Evolutionary conservation across 2,329 filamentous ascomycete genomes (phyloP).

Genomic region (Bipolaris sorokiniana): DNA sequence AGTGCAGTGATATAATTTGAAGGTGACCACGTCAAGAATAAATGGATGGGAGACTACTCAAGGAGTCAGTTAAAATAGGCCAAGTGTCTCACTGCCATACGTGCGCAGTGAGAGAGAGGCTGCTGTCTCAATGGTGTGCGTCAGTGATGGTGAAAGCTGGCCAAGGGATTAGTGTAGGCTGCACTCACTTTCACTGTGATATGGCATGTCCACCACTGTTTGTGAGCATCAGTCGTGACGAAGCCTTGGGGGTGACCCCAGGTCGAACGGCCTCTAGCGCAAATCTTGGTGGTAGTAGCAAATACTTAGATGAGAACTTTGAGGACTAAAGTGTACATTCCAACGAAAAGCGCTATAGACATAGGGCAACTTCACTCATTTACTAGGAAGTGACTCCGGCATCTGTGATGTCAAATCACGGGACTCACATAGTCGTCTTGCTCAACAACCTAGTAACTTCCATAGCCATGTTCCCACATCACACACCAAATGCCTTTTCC

Average conservation of each 20-base stretch:
- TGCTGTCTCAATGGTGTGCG: conserved; percentile 3
- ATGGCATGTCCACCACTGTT: neutral
- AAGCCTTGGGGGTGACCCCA: too few relatives aligned
- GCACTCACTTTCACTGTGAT: conserved; percentile 14
- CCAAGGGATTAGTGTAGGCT: neutral
- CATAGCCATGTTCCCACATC: neutral
- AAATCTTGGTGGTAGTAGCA: too few relatives aligned
- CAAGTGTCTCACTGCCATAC: neutral
- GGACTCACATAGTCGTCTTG: too few relatives aligned
- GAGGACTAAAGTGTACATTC: neutral
- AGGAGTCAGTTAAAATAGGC: conserved; percentile 9
- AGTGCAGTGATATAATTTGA: neutral
- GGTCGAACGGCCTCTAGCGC: too few relatives aligned
- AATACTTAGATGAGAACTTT: too few relatives aligned
- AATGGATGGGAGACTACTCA: neutral
- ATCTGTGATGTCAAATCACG: neutral
- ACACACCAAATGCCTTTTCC: conserved; percentile 12
- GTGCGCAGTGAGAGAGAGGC: conserved; percentile 15
- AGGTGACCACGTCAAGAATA: conserved; percentile 9
- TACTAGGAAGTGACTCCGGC: neutral
- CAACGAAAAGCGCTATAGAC: neutral
- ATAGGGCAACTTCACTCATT: neutral
- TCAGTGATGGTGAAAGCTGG: conserved; percentile 14
- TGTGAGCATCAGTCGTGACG: neutral
- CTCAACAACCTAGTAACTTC: neutral